Percentiles rank a stretch among this genome's conserved stretches.
These are phyloP conservation scores for Arthrobotrys pseudoclavata DNA, from an alignment of 2,329 filamentous ascomycete genomes.

Conservation along the genomic window DNA sequence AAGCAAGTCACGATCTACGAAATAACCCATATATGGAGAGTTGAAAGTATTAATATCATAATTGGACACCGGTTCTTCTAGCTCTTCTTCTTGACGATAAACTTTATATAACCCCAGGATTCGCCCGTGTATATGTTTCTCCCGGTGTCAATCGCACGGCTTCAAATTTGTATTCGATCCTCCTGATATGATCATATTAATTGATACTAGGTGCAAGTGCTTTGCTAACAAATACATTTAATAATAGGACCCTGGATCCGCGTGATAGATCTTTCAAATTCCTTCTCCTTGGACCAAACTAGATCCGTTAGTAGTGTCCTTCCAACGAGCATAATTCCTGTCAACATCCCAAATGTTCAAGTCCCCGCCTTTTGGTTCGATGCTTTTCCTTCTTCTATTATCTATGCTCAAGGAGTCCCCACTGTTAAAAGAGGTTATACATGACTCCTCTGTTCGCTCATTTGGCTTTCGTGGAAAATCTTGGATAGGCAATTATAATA, in stretches of 20 bases:
- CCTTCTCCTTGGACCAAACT: conserved; percentile 42
- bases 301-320: conserved; percentile 25
- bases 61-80: not conserved
- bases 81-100: conserved; percentile 27
- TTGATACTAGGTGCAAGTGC: too few relatives aligned
- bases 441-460: conserved; percentile 4
- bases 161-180: not conserved
- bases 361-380: conserved; percentile 36
- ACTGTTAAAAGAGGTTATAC: conserved; percentile 42
- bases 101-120: conserved; percentile 29
- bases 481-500: conserved; percentile 29
- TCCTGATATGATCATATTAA: too few relatives aligned
- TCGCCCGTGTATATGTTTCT: conserved; percentile 2
- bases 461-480: conserved; percentile 33
- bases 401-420: conserved; percentile 31
- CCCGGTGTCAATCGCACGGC: conserved; percentile 24
- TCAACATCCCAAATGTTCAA: conserved; percentile 38
- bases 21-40: not conserved
- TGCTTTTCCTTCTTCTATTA: conserved; percentile 7
- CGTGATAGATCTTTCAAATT: conserved; percentile 32
- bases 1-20: conserved; percentile 3
- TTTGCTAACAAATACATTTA: not conserved
- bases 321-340: conserved; percentile 28
- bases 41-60: not conserved
- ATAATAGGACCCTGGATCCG: conserved; percentile 31